Evolutionary conservation across 306 rosid genomes (phyloP).

Genomic region (Quercus alba): DNA sequence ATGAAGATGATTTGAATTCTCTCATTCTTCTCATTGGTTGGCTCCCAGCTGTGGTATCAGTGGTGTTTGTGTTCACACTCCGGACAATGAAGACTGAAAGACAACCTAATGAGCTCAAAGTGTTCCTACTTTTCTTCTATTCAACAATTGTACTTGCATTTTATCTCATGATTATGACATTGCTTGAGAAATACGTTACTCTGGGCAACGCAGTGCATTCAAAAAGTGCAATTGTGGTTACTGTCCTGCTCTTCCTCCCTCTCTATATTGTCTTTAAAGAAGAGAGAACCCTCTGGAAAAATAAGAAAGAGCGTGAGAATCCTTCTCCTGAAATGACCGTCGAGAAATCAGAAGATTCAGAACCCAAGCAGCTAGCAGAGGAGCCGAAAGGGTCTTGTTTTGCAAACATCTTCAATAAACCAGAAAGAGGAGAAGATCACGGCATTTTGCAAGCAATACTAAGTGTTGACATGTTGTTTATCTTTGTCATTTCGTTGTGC

Average conservation of each 20-base stretch:
- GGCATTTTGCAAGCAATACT: slow-evolving; percentile 41
- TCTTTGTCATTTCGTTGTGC: slow-evolving; percentile 31
- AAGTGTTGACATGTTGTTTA: slow-evolving; percentile 40
- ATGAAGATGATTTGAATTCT: slow-evolving; percentile 34
- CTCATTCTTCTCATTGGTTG: slow-evolving; percentile 44
- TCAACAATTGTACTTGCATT: slow-evolving; percentile 36
- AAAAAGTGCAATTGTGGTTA: slow-evolving; percentile 18
- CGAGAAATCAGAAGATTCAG: slow-evolving; percentile 3
- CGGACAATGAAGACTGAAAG: slow-evolving; percentile 22
- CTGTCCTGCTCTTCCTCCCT: slow-evolving; percentile 27
- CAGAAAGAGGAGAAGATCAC: slow-evolving; percentile 50
- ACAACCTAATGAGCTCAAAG: slow-evolving; percentile 29
- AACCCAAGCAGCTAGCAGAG: neutral
- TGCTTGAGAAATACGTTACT: slow-evolving; percentile 18
- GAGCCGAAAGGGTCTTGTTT: slow-evolving; percentile 6
- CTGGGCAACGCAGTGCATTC: slow-evolving; percentile 24
- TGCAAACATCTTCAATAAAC: slow-evolving; percentile 15
- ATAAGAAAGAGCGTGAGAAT: neutral
- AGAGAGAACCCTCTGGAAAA: slow-evolving; percentile 27
- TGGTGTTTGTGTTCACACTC: slow-evolving; percentile 34
- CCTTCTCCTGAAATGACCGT: neutral
- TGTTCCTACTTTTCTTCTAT: slow-evolving; percentile 37
- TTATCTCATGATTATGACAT: slow-evolving; percentile 32
- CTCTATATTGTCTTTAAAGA: slow-evolving; percentile 30
- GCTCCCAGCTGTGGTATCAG: slow-evolving; percentile 38